Evolutionary conservation across 805 yeast species (phyloP).

Genomic region (Schwanniomyces pseudopolymorphus): DNA sequence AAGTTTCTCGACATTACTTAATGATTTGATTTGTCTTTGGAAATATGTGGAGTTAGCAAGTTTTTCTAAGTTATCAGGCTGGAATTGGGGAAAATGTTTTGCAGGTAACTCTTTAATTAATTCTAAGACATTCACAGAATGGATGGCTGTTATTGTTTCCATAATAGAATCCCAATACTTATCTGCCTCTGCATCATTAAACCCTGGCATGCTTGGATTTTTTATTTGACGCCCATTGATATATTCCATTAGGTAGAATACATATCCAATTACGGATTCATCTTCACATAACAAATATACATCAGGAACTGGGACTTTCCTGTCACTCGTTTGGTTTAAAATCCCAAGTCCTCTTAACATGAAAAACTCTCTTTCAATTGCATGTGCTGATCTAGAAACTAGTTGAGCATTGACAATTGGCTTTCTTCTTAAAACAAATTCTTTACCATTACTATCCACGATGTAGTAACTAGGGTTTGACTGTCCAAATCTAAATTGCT

Average conservation of each 20-base stretch:
- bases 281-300: conserved; percentile 57
- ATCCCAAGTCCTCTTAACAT: conserved; percentile 41
- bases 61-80: conserved; percentile 13
- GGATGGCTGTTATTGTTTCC: conserved; percentile 48
- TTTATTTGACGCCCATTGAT: conserved; percentile 57
- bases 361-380: conserved; percentile 60
- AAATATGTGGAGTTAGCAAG: conserved; percentile 38
- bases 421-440: conserved; percentile 55
- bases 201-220: conserved; percentile 46
- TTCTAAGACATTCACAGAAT: conserved; percentile 44
- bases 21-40: conserved; percentile 51
- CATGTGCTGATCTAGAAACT: conserved; percentile 57
- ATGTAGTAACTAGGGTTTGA: conserved; percentile 61
- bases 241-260: conserved; percentile 62
- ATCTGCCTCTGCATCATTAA: conserved; percentile 21
- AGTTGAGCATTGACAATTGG: conserved; percentile 51
- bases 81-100: conserved; percentile 44
- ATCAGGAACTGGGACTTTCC: conserved; percentile 53
- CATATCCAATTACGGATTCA: conserved; percentile 51
- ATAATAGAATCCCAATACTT: conserved; percentile 50
- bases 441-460: conserved; percentile 35
- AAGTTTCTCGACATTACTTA: conserved; percentile 39
- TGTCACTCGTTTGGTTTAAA: conserved; percentile 20
- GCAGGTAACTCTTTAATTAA: conserved; percentile 45
- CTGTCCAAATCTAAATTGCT: conserved; percentile 63